Evolutionary conservation across 106 monocot genomes (phyloP).

Genomic region (Acorus calamus): DNA sequence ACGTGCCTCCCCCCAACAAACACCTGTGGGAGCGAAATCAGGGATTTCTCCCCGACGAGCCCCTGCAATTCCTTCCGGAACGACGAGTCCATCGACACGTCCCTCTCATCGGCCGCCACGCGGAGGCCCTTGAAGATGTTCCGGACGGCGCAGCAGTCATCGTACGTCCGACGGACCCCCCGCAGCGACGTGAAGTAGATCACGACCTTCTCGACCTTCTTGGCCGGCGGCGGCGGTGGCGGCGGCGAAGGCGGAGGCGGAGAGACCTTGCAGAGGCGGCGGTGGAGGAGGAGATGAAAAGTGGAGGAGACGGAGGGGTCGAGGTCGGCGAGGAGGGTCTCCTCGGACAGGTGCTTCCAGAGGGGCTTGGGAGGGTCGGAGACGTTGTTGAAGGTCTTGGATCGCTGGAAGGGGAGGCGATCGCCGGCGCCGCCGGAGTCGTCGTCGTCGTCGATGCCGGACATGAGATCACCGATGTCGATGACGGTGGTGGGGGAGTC

Average conservation of each 20-base stretch:
- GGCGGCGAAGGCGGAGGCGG: no score
- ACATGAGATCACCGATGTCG: conserved; percentile 17
- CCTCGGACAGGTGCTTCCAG: not conserved
- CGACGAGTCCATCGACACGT: conserved; percentile 58
- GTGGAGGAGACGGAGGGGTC: conserved; percentile 28
- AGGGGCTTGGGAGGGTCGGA: no score
- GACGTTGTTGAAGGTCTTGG: no score
- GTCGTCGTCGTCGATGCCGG: conserved; percentile 14
- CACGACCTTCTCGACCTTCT: conserved; percentile 18
- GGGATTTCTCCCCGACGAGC: conserved; percentile 15
- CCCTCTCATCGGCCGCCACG: conserved; percentile 61
- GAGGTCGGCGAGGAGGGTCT: conserved; percentile 8
- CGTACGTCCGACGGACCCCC: conserved; percentile 53
- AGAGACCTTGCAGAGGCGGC: conserved; percentile 10
- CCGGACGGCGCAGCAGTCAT: conserved; percentile 52
- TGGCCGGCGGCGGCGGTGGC: conserved; percentile 6
- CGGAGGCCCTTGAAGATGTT: conserved; percentile 49
- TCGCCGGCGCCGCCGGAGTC: not conserved
- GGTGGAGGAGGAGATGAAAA: not conserved
- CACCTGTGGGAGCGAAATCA: conserved; percentile 23
- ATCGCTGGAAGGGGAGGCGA: no score
- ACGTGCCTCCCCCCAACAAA: conserved; percentile 20
- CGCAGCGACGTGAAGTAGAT: conserved; percentile 67
- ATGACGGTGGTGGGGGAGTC: conserved; percentile 2
- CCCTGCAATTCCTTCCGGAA: conserved; percentile 45